Percentiles rank a stretch among this genome's conserved stretches.
Evolutionary conservation across 1,284 basidiomycete species (phyloP).

Genomic region (Trichosporon sp.): DNA sequence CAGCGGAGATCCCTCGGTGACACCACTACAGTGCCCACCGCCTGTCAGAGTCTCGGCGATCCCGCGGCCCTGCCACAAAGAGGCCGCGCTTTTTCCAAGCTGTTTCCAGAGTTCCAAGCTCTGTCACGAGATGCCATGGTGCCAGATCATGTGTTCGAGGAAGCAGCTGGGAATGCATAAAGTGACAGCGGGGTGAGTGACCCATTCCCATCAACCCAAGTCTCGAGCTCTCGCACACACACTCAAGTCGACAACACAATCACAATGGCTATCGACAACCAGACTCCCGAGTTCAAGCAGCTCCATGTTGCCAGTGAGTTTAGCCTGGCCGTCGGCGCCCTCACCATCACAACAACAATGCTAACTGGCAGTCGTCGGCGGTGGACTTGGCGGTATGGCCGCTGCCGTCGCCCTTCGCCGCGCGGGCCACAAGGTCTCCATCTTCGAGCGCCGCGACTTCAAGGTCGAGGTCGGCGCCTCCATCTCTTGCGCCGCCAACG

Average conservation of each 20-base stretch:
- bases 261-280: background rate
- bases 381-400: slow-evolving; percentile 36
- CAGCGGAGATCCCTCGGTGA: background rate
- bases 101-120: background rate
- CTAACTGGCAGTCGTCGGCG: slow-evolving; percentile 28
- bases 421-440: slow-evolving; percentile 33
- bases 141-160: background rate
- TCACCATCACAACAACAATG: background rate
- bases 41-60: background rate
- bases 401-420: slow-evolving; percentile 37
- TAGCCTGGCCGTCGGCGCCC: too few relatives aligned
- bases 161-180: background rate
- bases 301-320: slow-evolving; percentile 18
- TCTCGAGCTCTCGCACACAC: background rate
- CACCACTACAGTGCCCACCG: background rate
- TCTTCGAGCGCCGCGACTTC: slow-evolving; percentile 41
- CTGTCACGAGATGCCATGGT: background rate
- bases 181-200: background rate
- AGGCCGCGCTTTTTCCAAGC: background rate
- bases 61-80: background rate
- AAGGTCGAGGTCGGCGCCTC: slow-evolving; percentile 41
- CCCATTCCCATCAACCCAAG: background rate
- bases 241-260: background rate
- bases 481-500: slow-evolving; percentile 41
- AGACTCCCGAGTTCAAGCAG: slow-evolving; percentile 13